Base-by-base conservation (phyloP, 2,329 filamentous ascomycete species). In the Aureobasidium zeae region DNA sequence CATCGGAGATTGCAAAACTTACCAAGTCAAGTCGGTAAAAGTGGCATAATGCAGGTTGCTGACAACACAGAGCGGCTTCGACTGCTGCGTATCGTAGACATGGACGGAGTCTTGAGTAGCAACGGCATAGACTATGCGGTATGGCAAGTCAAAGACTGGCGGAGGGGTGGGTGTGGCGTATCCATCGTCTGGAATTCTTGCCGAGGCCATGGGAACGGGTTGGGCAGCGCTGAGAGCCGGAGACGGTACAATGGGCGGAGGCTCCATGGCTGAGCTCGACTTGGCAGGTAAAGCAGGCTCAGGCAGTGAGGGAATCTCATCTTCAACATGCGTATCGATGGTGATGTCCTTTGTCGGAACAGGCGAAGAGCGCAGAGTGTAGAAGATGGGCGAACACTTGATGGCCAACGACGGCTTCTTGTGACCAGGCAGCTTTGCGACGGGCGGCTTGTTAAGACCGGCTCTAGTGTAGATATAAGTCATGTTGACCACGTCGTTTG, bases 361-460 rank as follows among this genome's bases (percentile, higher is more conserved):
- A 8, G 73, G 64, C 0, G 71, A 66, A 55, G 83, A 77, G 29
- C 91, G 79, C 16, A 93, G 69, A 0, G 81, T 86, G 63, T 96
- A 98, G 53, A 85, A 81, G 17, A 94, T 66, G 0, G 91, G 91
- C 11, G 89, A 98, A 60, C 91, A 98, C 57, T 86, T 86, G 48
- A 98, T 86, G 1, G 88, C 91, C 9, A 98, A 86, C 0, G 91
- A 96, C 0, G 91, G 91, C 63, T 98, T 98, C 70, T 95, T 98
- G 64, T 96, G 89, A 2, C 91, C 91, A 0, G 91, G 91, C 5
- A 98, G 73, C 63, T 96, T 91, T 5, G 89, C 87, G 46, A 96
- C 83, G 2, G 91, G 91, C 1, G 91, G 87, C 61, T 93, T 95
- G 66, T 95, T 96, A 57, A 98, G 86, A 17, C 91, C 91, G 21